Base-by-base conservation (phyloP, 306 rosid species). In the Prinsepia uniflora region DNA sequence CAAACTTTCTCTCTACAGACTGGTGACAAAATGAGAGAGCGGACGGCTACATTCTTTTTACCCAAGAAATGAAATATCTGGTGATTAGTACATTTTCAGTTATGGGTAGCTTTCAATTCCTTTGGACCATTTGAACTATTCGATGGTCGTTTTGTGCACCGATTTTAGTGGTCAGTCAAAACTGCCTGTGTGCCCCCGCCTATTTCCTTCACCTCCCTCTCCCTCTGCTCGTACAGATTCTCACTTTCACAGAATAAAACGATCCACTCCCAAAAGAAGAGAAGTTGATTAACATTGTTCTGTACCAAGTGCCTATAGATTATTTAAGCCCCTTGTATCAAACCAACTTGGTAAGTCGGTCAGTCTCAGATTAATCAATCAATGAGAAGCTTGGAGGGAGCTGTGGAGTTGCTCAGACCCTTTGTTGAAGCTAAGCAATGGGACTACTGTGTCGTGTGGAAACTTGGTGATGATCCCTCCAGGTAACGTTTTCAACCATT, bases 381-480 rank as follows among this genome's bases (percentile, higher is more conserved):
- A 42, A 42, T 63, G 10, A 63, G 17, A 8, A 19, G 20, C 18
- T 53, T 30, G 63, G 63, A 58, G 8, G 53, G 74, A 49, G 67
- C 60, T 14, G 68, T 81, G 60, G 90, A 92, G 63, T 82, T 80
- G 77, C 79, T 92, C 71, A 78, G 96, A 57, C 83, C 92, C 43
- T 73, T 92, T 50, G 83, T 83, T 46, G 65, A 70, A 77, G 76
- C 84, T 30, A 85, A 72, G 14, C 65, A 68, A 67, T 92, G 96
- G 96, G 92, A 92, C 72, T 92, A 81, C 9, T 70, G 76, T 24
- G 93, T 87, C 74, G 77, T 86, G 71, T 90, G 96, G 98, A 92
- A 81, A 81, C 80, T 81, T 43, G 90, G 92, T 17, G 84, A 86
- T 78, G 96, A 92, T 55, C 91, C 92, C 19, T 77, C 80, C 8